Evolutionary conservation across 176 grass and related monocot species (phyloP).

Genomic region (Aegilops tauschii): DNA sequence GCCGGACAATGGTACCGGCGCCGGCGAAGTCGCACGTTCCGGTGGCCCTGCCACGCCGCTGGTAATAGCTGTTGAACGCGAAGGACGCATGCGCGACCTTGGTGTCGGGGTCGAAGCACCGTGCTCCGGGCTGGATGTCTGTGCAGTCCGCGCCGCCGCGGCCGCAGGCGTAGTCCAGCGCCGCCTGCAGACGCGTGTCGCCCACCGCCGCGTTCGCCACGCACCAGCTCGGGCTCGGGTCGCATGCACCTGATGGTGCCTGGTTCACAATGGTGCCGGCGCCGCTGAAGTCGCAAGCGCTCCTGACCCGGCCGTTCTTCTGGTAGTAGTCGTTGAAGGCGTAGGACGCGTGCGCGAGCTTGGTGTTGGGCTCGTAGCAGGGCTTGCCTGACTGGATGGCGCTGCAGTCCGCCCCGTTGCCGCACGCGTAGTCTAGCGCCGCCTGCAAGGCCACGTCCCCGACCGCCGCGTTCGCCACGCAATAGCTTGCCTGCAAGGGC

Average conservation of each 20-base stretch:
- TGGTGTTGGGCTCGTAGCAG: conserved; percentile 58
- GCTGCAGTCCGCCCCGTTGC: conserved; percentile 61
- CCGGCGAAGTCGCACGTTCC: conserved; percentile 40
- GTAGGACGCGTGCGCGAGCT: conserved; percentile 44
- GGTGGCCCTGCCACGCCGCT: background rate
- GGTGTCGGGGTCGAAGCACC: conserved; percentile 55
- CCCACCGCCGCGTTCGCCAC: conserved; percentile 27
- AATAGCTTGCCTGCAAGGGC: conserved; percentile 10
- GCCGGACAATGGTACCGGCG: conserved; percentile 19
- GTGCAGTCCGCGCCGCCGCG: conserved; percentile 43
- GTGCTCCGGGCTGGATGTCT: conserved; percentile 38
- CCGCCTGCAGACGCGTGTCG: background rate
- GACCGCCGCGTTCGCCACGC: conserved; percentile 40
- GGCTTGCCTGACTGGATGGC: conserved; percentile 37
- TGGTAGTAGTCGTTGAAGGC: conserved; percentile 63
- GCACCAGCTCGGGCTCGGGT: conserved; percentile 30
- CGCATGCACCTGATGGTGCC: conserved; percentile 25
- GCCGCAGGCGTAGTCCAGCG: conserved; percentile 9
- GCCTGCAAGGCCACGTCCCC: conserved; percentile 40
- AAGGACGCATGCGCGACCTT: conserved; percentile 42
- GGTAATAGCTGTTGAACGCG: conserved; percentile 56
- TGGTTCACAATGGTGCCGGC: conserved; percentile 32
- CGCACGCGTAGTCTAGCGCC: conserved; percentile 61
- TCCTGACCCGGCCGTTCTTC: background rate
- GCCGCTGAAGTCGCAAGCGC: conserved; percentile 46